phyloP scores from a whole-genome alignment of 768 basidiomycete species.

The Boletus vinaceobasis region DNA sequence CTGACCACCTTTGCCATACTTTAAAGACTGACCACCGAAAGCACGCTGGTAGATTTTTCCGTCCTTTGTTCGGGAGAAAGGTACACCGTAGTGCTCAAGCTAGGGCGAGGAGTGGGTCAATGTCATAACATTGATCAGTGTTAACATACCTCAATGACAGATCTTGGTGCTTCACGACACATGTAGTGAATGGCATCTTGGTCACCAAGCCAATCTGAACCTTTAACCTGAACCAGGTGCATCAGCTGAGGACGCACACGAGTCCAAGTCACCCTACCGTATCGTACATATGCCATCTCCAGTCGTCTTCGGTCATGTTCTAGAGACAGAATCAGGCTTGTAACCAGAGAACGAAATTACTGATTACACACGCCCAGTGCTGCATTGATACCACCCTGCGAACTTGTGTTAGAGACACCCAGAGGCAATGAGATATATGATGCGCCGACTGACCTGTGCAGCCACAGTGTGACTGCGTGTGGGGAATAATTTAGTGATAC shows the following conservation, averaged over 20 bases:
- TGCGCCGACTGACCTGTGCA: constrained; percentile 64
- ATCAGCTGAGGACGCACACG: constrained; percentile 12
- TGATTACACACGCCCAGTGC: constrained; percentile 74
- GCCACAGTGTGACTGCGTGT: constrained; percentile 98
- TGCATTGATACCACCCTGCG: constrained; percentile 95
- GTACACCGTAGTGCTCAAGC: constrained; percentile 98
- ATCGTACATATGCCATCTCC: constrained; percentile 99
- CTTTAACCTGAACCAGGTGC: constrained; percentile 75
- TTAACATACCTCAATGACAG: constrained; percentile 77
- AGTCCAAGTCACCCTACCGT: constrained; percentile 52
- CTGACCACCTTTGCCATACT: constrained; percentile 97
- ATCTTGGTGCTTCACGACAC: constrained; percentile 94
- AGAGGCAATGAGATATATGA: background rate
- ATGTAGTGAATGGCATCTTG: constrained; percentile 99
- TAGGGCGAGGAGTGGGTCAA: constrained; percentile 30
- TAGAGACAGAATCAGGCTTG: constrained; percentile 27
- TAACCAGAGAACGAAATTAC: constrained; percentile 1
- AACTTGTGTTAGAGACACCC: constrained; percentile 11
- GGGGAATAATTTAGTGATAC: constrained; percentile 98
- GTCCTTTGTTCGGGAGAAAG: constrained; percentile 97
- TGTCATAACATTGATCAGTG: background rate
- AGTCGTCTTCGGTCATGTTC: constrained; percentile 99
- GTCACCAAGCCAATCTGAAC: constrained; percentile 99
- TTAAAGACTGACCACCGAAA: constrained; percentile 95
- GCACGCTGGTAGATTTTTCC: constrained; percentile 99